Evolutionary conservation across 1,284 basidiomycete species (phyloP).

Genomic region (Schizopora paradoxa): DNA sequence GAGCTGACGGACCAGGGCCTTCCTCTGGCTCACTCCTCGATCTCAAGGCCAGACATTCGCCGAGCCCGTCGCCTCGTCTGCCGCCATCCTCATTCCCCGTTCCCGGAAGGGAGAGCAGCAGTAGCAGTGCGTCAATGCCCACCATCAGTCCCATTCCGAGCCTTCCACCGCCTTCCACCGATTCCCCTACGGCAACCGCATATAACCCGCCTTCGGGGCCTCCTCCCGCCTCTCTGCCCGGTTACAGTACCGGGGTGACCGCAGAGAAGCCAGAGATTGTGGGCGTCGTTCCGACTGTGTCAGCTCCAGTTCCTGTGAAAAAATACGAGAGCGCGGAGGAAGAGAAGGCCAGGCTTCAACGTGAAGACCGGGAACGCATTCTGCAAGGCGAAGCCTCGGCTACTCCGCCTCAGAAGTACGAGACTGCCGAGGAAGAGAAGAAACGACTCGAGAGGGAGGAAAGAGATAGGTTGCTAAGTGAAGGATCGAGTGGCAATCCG

Average conservation of each 20-base stretch:
- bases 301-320: constrained; percentile 9
- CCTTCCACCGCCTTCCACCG: too few species aligned
- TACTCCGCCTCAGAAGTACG: constrained; percentile 26
- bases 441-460: constrained; percentile 61
- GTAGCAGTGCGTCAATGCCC: too few species aligned
- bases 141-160: too few species aligned
- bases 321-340: constrained; percentile 36
- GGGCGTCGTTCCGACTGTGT: too few species aligned
- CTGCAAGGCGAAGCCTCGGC: constrained; percentile 19
- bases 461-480: constrained; percentile 45
- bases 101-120: not conserved
- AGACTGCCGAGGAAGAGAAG: constrained; percentile 65
- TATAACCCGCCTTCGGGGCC: not conserved
- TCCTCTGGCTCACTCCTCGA: constrained; percentile 57
- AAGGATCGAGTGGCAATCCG: constrained; percentile 23
- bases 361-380: constrained; percentile 34
- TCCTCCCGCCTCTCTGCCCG: not conserved
- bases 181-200: too few species aligned
- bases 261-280: too few species aligned
- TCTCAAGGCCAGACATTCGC: constrained; percentile 37
- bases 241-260: not conserved
- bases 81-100: too few species aligned
- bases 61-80: constrained; percentile 30
- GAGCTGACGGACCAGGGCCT: constrained; percentile 53
- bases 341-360: constrained; percentile 36